phyloP scores from a whole-genome alignment of 2,329 filamentous ascomycete genomes.

The Dendrostoma leiphaemia region DNA sequence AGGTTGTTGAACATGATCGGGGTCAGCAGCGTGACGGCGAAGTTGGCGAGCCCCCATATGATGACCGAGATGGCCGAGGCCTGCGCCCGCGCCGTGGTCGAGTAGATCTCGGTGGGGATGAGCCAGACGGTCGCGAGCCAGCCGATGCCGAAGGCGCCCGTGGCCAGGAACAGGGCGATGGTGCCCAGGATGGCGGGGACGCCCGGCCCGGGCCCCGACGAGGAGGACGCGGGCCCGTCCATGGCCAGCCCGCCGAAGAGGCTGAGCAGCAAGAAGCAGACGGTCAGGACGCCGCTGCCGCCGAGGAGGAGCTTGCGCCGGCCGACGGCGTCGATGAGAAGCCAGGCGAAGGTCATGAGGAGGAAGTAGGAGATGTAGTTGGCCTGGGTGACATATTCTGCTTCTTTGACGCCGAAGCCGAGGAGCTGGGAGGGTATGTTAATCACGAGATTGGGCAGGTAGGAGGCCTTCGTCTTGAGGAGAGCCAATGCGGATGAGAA shows the following conservation, averaged over 20 bases:
- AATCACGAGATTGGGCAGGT: neutral
- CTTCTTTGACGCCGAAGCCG: slow-evolving; percentile 47
- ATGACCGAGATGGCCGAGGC: slow-evolving; percentile 54
- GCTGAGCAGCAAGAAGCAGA: slow-evolving; percentile 49
- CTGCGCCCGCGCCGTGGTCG: slow-evolving; percentile 51
- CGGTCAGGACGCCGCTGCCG: slow-evolving; percentile 46
- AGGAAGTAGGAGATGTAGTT: slow-evolving; percentile 62
- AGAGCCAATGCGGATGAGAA: too few species aligned
- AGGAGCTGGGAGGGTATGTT: slow-evolving; percentile 41
- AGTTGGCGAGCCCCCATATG: slow-evolving; percentile 57
- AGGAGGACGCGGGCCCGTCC: slow-evolving; percentile 35
- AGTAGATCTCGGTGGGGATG: slow-evolving; percentile 58
- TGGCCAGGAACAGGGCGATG: slow-evolving; percentile 53
- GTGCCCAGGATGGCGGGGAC: slow-evolving; percentile 48
- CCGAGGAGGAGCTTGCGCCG: slow-evolving; percentile 52
- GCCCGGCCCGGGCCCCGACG: slow-evolving; percentile 30
- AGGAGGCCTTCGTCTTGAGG: too few species aligned
- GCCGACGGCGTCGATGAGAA: slow-evolving; percentile 55
- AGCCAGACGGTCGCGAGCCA: slow-evolving; percentile 61
- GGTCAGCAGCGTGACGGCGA: slow-evolving; percentile 30
- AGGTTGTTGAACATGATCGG: slow-evolving; percentile 44
- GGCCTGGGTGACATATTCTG: slow-evolving; percentile 56
- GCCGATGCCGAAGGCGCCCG: slow-evolving; percentile 58
- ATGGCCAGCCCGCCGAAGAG: slow-evolving; percentile 48
- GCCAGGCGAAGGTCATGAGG: slow-evolving; percentile 61